Evolutionary conservation across 306 rosid species (phyloP).

Genomic region (Prunus padus): DNA sequence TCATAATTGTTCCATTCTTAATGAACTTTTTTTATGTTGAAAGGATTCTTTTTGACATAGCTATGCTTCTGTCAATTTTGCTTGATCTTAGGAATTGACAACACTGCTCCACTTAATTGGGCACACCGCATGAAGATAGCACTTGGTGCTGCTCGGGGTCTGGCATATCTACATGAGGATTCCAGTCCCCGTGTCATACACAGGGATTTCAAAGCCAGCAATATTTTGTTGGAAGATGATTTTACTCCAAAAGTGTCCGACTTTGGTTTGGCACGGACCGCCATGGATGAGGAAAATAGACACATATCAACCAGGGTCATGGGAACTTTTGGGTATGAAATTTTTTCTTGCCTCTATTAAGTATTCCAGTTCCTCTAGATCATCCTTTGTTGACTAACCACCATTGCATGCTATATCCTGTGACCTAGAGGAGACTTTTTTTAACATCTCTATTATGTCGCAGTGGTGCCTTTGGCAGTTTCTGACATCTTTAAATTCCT

Average conservation of each 20-base stretch:
- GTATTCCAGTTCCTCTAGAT: background rate
- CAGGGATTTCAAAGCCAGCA: constrained; percentile 93
- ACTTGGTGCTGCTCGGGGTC: constrained; percentile 93
- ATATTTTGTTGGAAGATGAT: constrained; percentile 87
- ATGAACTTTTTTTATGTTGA: background rate
- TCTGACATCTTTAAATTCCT: constrained; percentile 20
- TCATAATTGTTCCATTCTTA: background rate
- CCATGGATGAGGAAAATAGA: constrained; percentile 72
- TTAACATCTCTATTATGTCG: background rate
- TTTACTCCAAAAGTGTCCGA: constrained; percentile 95
- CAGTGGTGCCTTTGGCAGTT: background rate
- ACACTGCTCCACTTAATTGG: constrained; percentile 72
- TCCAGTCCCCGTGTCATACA: constrained; percentile 97
- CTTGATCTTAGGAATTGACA: constrained; percentile 63
- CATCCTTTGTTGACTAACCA: too few species aligned
- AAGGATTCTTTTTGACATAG: constrained; percentile 19
- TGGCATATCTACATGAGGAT: constrained; percentile 94
- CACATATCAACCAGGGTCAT: constrained; percentile 95
- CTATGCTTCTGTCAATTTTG: constrained; percentile 14
- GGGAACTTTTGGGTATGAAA: constrained; percentile 96
- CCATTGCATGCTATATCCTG: background rate
- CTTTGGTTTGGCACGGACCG: constrained; percentile 94
- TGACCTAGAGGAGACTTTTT: background rate
- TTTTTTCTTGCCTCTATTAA: constrained; percentile 5
- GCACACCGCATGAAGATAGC: constrained; percentile 82